Evolutionary conservation across 257 asterid species (phyloP), one percentile per base, ranked within the genome.

Genomic region (Mentha longifolia): DNA sequence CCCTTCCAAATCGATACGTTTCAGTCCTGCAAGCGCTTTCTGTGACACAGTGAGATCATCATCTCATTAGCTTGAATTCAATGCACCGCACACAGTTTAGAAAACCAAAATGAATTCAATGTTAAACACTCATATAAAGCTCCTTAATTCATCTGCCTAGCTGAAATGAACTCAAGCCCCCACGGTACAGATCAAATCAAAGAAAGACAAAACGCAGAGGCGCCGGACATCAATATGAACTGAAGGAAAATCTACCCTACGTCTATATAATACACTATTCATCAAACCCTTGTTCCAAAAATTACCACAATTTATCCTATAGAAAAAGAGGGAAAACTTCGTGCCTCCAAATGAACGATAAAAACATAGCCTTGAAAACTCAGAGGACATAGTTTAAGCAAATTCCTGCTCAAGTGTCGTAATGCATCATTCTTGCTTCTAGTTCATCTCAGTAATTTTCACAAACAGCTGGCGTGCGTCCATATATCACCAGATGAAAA

Each of bases 21-120:
- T 76, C 67, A 94, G 76, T 47, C 99, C 97, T 73, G 97, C 97
- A 61, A 93, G 81, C 30, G 96, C 98, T 88, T 84, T 91, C 96
- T 92, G 85, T 68, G 77, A 76, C 57, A 73, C 62, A 64, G 60
- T 49, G 42, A 28, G 31, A 76, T 51, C 42, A 14, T 68, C 39
- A 8, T 65, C 67, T 39, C 54, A 63, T 80, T 37, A 78, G 69
- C 45, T 42, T 43, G 19, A 41, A 72, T 13, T 10, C 50, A 17
- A 7, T 5, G 57, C 47, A 71, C 13, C n/a, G n/a, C n/a, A n/a
- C n/a, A n/a, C n/a, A n/a, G n/a, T n/a, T n/a, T n/a, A n/a, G n/a
- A n/a, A n/a, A n/a, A n/a, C n/a, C n/a, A n/a, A n/a, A n/a, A n/a
- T n/a, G n/a, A n/a, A n/a, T 35, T 68, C 62, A 50, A 20, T 5